phyloP scores from a whole-genome alignment of 768 basidiomycete genomes.

The Pisolithus marmoratus region DNA sequence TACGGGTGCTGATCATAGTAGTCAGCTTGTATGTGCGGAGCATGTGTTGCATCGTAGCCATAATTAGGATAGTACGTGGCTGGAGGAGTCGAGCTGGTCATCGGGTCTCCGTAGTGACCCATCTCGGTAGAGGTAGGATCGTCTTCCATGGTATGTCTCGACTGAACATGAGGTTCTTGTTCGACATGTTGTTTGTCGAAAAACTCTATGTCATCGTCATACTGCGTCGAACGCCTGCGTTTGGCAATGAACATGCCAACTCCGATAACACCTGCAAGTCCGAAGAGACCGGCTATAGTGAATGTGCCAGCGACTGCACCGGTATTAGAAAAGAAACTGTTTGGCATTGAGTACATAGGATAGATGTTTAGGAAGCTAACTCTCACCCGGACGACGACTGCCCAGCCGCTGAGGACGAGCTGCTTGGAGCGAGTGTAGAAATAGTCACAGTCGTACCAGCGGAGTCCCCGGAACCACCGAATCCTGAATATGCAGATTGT shows the following conservation, averaged over 20 bases:
- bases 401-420: constrained; percentile 11
- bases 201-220: constrained; percentile 25
- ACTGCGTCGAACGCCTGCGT: constrained; percentile 21
- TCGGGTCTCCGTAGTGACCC: constrained; percentile 16
- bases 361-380: too few relatives aligned
- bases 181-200: constrained; percentile 17
- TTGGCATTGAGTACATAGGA: not conserved
- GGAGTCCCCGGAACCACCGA: not conserved
- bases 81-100: constrained; percentile 12
- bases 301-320: constrained; percentile 44
- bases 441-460: not conserved
- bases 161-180: constrained; percentile 8
- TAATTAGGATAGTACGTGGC: constrained; percentile 20
- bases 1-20: constrained; percentile 21
- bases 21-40: constrained; percentile 8
- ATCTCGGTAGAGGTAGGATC: constrained; percentile 14
- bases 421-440: not conserved
- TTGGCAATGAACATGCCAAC: constrained; percentile 23
- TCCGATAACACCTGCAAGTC: constrained; percentile 26
- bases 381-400: constrained; percentile 20
- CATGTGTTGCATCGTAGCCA: constrained; percentile 7
- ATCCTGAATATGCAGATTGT: not conserved
- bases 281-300: constrained; percentile 34
- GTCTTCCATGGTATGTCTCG: constrained; percentile 11
- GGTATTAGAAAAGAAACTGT: constrained; percentile 43